Conservation (phyloP, 305 asterid genomes). For the Caryopteris hybrid region DNA sequence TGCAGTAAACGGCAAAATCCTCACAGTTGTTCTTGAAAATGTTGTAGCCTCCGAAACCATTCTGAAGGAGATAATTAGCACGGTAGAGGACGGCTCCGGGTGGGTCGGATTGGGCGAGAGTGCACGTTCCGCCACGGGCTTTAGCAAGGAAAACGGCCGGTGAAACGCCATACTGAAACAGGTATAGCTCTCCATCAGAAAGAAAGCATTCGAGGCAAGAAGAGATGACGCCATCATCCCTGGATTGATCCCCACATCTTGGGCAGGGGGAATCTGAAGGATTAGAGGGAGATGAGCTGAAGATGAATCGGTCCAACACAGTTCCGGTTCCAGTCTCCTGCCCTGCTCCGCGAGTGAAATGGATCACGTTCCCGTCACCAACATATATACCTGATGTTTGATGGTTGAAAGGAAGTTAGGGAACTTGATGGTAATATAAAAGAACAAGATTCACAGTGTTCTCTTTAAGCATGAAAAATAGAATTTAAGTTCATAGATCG, state of each 20-base stretch:
- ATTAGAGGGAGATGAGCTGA: slow-evolving; percentile 64
- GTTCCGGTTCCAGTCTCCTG: slow-evolving; percentile 92
- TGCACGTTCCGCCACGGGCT: slow-evolving; percentile 91
- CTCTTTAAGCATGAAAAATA: background rate
- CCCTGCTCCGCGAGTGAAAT: slow-evolving; percentile 84
- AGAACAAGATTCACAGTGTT: background rate
- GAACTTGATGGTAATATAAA: background rate
- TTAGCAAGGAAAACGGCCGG: slow-evolving; percentile 55
- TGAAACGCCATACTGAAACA: slow-evolving; percentile 59
- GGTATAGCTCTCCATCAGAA: slow-evolving; percentile 57
- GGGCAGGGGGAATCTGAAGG: slow-evolving; percentile 57
- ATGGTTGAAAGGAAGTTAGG: slow-evolving; percentile 17
- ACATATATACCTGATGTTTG: slow-evolving; percentile 62
- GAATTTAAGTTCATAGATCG: background rate
- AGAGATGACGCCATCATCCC: slow-evolving; percentile 59
- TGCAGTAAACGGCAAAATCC: slow-evolving; percentile 89
- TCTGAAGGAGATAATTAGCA: slow-evolving; percentile 67
- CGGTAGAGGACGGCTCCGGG: slow-evolving; percentile 63
- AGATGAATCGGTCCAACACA: slow-evolving; percentile 45
- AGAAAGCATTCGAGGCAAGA: slow-evolving; percentile 95
- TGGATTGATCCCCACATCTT: slow-evolving; percentile 72
- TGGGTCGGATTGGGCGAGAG: slow-evolving; percentile 68
- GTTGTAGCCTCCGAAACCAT: slow-evolving; percentile 76
- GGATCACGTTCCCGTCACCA: slow-evolving; percentile 69
- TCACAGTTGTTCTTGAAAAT: slow-evolving; percentile 82